Percentiles rank a stretch among this genome's conserved stretches.
phyloP scores from a whole-genome alignment of 1,284 basidiomycete genomes.

The Schizophyllum amplum region DNA sequence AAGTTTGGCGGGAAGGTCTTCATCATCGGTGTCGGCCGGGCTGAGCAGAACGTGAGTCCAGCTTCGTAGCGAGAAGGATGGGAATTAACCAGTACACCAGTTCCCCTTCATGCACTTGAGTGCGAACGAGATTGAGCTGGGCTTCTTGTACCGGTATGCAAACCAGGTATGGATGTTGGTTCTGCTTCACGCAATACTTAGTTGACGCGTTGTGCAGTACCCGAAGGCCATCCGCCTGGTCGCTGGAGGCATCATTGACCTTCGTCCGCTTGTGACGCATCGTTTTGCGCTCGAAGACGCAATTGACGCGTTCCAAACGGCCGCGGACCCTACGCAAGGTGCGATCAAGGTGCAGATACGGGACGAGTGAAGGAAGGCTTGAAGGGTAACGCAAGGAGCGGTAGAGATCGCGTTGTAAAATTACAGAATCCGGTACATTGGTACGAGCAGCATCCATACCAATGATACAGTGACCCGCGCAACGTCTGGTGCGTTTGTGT shows the following conservation, averaged over 20 bases:
- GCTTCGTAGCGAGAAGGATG: not conserved
- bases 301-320: conserved; percentile 71
- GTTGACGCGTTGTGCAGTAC: conserved; percentile 34
- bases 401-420: not conserved
- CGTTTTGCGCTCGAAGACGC: conserved; percentile 73
- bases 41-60: conserved; percentile 41
- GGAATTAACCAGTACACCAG: conserved; percentile 20
- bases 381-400: not conserved
- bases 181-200: not conserved
- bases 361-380: conserved; percentile 22
- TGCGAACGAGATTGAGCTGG: conserved; percentile 57
- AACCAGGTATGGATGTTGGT: no score
- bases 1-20: conserved; percentile 55
- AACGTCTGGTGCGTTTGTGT: no score
- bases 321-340: conserved; percentile 59
- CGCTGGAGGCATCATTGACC: conserved; percentile 60
- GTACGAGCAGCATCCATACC: not conserved
- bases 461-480: not conserved
- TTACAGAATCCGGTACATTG: not conserved
- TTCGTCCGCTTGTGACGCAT: conserved; percentile 82
- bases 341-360: conserved; percentile 59
- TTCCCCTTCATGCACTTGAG: conserved; percentile 66
- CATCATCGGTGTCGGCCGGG: conserved; percentile 57
- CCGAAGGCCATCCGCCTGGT: conserved; percentile 79
- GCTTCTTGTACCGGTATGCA: conserved; percentile 58